These are phyloP conservation scores for Tolypocladium tropicale DNA, from an alignment of 2,329 filamentous ascomycete genomes.

Conservation along the genomic window DNA sequence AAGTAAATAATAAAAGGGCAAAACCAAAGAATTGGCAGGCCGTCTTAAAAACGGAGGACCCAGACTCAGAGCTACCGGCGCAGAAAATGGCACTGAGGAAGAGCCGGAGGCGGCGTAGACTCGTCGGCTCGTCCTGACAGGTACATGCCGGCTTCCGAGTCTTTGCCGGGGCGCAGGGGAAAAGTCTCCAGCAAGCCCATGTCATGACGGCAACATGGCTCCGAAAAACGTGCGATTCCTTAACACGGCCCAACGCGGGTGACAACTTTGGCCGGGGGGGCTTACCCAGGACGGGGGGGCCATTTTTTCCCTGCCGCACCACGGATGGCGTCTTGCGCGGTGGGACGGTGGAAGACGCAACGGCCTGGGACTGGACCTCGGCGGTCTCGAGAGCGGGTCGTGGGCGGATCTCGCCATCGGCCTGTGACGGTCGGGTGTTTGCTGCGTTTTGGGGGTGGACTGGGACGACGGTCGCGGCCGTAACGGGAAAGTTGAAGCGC, in stretches of 20 bases:
- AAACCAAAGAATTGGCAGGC: neutral
- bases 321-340: neutral
- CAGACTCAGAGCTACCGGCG: neutral
- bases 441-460: neutral
- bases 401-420: neutral
- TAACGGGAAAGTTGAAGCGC: neutral
- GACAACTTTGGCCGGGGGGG: too few relatives aligned
- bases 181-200: neutral
- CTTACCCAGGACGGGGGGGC: too few relatives aligned
- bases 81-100: neutral
- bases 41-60: neutral
- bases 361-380: neutral
- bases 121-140: too few relatives aligned
- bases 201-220: neutral
- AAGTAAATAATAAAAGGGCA: neutral
- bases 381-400: neutral
- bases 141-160: neutral
- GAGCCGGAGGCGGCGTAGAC: neutral
- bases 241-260: neutral
- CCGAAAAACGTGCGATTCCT: neutral
- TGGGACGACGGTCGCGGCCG: neutral
- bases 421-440: neutral
- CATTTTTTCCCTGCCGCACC: neutral
- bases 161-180: neutral
- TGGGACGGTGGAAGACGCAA: neutral